Base-by-base conservation (phyloP, 129 eudicot species). In the Flaveria linearis region DNA sequence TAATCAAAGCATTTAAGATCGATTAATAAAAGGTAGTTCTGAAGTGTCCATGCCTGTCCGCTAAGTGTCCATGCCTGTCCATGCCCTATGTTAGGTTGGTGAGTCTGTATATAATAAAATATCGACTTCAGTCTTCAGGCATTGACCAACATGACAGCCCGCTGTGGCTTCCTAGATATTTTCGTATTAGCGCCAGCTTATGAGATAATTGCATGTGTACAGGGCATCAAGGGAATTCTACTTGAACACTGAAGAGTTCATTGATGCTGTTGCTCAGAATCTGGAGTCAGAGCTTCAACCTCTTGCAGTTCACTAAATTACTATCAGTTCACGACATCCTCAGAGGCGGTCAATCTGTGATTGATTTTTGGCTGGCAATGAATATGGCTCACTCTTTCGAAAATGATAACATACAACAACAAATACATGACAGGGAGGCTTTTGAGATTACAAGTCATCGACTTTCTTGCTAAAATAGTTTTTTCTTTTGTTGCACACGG, bases 201-300 rank as follows among this genome's bases (percentile, higher is more conserved):
- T 77, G 75, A 77, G 61, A 69, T 26, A 17, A n/a, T 30, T 58
- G 53, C n/a, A 7, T 46, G 17, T 57, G n/a, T 83, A 83, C 86
- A 92, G 96, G 92, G 94, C 87, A 20, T 76, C 92, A 22, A 88
- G 96, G 77, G 98, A 90, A 66, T 78, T 16, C 43, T 88, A 92
- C 87, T 80, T 92, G 76, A n/a, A 84, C 78, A 92, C 96, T 0
- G 94, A 92, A 81, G 96, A 92, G 69, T 92, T 92, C 77, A 92
- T 92, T n/a, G 96, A 90, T 57, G 94, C 92, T 60, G 96, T 92
- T 55, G 92, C 91, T 66, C 88, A 83, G 70, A 88, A 88, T 72
- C 87, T 92, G 16, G 81, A 76, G 47, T 78, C 86, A 8, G 90
- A 86, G 84, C 93, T 92, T 82, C 81, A 80, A 80, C 67, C 80